Evolutionary conservation across 169 alveolate genomes (phyloP), one percentile per base, ranked within the genome.

Genomic region (Cyclospora cayetanensis): DNA sequence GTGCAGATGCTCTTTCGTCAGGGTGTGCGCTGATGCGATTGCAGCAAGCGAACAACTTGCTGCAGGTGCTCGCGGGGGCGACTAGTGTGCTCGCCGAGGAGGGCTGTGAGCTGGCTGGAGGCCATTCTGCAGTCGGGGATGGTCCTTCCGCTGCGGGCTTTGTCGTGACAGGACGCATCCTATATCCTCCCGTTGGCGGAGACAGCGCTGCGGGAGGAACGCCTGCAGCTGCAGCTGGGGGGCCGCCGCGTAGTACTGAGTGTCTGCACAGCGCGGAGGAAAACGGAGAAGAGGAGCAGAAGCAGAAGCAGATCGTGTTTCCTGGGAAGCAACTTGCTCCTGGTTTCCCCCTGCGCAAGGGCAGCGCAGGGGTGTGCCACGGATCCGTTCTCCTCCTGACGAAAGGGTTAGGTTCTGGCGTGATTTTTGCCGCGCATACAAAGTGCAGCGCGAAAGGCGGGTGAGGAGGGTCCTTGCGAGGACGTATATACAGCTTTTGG

Each of bases 361-460:
- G 92, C 20, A 85, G 74, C 60, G 79, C 70, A 11, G 46, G 79
- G 15, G 76, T 76, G 80, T 22, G 31, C 60, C 60, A 27, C 18
- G 93, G 93, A 2, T 66, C 52, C 43, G 77, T 50, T 42, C 82
- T 89, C 65, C 68, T 89, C 31, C 82, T 89, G 52, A 76, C 93
- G 43, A 89, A 89, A 52, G 80, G 89, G n/a, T n/a, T 89, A 4
- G 93, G 93, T 31, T 74, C 89, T 0, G 93, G 93, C 27, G 34
- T 70, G 15, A 35, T 89, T 0, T 31, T 89, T 43, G 88, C 93
- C 1, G 89, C 86, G 25, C 79, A 76, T 60, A 37, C 82, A 70
- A 43, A 74, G 68, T 55, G 80, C n/a, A 29, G 34, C 50, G 87
- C 93, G 5, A 72, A 53, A 39, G 93, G 93, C 15, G 37, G 83